These are phyloP conservation scores for Trichoderma virens DNA, from an alignment of 495 filamentous ascomycete species.

Conservation along the genomic window DNA sequence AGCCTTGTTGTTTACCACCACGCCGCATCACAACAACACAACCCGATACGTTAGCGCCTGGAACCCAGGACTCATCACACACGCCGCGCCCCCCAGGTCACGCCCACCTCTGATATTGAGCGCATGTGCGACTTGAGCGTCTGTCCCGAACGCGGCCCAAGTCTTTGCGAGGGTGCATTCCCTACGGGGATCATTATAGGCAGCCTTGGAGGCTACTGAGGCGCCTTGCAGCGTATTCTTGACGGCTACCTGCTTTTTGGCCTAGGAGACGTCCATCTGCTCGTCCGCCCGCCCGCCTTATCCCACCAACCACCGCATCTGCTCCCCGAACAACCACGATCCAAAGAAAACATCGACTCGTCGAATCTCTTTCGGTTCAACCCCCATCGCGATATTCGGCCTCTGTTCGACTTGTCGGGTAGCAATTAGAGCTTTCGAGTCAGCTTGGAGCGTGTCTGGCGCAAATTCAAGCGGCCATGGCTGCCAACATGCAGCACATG, in stretches of 20 bases:
- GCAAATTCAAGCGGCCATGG: constrained; percentile 34
- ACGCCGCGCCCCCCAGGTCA: neutral
- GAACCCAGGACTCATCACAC: neutral
- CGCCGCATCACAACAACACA: neutral
- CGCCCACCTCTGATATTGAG: neutral
- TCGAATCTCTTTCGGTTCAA: neutral
- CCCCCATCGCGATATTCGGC: neutral
- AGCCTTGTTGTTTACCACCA: neutral
- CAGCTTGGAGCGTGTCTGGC: constrained; percentile 8
- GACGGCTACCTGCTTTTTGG: constrained; percentile 20
- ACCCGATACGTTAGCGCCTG: neutral
- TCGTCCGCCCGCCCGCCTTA: neutral
- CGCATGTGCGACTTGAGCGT: neutral
- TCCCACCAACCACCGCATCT: neutral
- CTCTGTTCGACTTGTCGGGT: neutral
- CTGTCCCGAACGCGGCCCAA: neutral
- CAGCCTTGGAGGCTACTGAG: constrained; percentile 18
- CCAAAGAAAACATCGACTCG: neutral
- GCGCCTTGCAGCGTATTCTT: constrained; percentile 19
- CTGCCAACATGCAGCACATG: constrained; percentile 41
- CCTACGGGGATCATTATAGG: constrained; percentile 18
- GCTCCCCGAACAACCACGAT: neutral
- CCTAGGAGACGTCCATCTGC: constrained; percentile 13
- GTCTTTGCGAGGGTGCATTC: neutral
- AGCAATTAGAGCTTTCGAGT: neutral